Evolutionary conservation across 768 basidiomycete genomes (phyloP), one percentile per base, ranked within the genome.

Genomic region (Lactifluus subvellereus): DNA sequence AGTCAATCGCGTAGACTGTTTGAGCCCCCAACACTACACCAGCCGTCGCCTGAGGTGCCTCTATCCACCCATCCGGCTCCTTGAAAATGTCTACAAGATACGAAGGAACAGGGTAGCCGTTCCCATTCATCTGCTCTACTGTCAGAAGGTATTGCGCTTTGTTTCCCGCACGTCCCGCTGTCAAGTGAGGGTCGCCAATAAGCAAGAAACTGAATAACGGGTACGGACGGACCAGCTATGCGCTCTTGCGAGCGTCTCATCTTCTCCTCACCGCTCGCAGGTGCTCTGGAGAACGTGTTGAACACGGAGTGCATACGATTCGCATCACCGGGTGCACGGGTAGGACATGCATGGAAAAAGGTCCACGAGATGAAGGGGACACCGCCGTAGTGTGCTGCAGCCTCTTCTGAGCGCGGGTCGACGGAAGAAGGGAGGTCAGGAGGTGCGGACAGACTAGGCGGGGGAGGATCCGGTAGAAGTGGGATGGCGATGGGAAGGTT

Each of bases 41-140:
- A 42, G 74, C 68, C 1, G 67, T 57, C 0, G 77, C 73, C 61
- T 83, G 74, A 2, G 92, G 88, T 0, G 89, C 92, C 75, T 98
- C 91, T 6, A 90, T 74, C 92, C 93, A 97, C 2, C 86, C 93
- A 1, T 69, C 72, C 6, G 83, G 77, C 70, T 83, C 83, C 67
- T 86, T 74, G 65, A 85, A 86, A 2, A 84, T 76, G 65, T 89
- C 86, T 6, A 87, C 83, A 76, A 94, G 80, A 69, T 95, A 96
- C 0, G 87, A 87, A 7, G 94, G 92, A 56, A 94, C 77, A 0
- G 89, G 91, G 69, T 97, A 98, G 57, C 94, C 92, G 69, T 98
- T 93, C 70, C 97, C 92, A 57, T 91, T 79, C 93, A 98, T 95
- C 71, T 95, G 89, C 64, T 91, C 86, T 27, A 86, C 74, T 0